Evolutionary conservation across 805 yeast genomes (phyloP).

Genomic region (Ogataea angusta): DNA sequence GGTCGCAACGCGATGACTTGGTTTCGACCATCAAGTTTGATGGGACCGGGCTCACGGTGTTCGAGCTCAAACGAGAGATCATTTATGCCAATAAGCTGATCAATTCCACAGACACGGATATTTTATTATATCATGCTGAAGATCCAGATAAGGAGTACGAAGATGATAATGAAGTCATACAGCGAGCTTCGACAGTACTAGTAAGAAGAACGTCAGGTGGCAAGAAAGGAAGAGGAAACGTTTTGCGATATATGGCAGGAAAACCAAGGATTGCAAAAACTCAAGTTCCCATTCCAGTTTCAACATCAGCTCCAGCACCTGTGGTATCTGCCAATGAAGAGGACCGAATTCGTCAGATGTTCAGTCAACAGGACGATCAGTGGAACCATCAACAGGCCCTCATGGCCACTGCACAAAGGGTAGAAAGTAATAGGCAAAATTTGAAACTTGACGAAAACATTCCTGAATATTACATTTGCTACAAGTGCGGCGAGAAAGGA

Average conservation of each 20-base stretch:
- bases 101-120: conserved; percentile 79
- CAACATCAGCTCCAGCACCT: conserved; percentile 10
- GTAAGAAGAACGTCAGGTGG: conserved; percentile 76
- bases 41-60: conserved; percentile 94
- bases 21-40: conserved; percentile 82
- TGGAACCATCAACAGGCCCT: conserved; percentile 95
- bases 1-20: conserved; percentile 65
- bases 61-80: conserved; percentile 90
- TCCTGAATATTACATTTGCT: conserved; percentile 95
- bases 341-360: conserved; percentile 85
- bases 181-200: conserved; percentile 79
- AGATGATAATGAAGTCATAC: conserved; percentile 88
- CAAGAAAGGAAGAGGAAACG: conserved; percentile 50
- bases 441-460: conserved; percentile 66
- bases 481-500: conserved; percentile 91
- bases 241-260: conserved; percentile 69
- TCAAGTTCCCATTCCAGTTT: conserved; percentile 14
- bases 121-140: conserved; percentile 61
- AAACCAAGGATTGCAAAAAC: conserved; percentile 48
- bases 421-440: conserved; percentile 33
- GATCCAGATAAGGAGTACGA: conserved; percentile 57
- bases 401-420: conserved; percentile 81
- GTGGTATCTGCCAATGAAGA: conserved; percentile 53
- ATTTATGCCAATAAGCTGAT: conserved; percentile 77
- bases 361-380: conserved; percentile 86